Evolutionary conservation across 2,329 filamentous ascomycete genomes (phyloP).

Genomic region (Penicillium psychrosexuale): DNA sequence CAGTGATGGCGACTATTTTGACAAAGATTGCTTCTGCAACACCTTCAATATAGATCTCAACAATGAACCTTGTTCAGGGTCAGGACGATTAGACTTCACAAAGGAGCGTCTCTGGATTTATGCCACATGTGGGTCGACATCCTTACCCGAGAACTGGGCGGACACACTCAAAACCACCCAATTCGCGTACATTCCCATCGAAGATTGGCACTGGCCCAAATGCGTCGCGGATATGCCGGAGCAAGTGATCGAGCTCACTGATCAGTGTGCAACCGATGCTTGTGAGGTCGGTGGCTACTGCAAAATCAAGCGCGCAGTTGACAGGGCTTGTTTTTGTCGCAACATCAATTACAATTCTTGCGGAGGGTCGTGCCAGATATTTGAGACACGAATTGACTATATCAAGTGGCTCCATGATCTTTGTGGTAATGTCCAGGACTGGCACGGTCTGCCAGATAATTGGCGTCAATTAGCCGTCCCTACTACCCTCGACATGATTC

Average conservation of each 20-base stretch:
- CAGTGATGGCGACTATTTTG: neutral
- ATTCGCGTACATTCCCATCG: neutral
- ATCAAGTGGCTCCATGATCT: neutral
- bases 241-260: neutral
- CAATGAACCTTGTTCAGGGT: neutral
- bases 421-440: neutral
- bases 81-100: neutral
- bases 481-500: neutral
- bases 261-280: constrained; percentile 1
- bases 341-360: neutral
- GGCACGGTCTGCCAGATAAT: neutral
- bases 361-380: neutral
- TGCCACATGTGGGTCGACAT: neutral
- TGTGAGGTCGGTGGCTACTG: neutral
- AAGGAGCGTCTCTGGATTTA: neutral
- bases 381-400: neutral
- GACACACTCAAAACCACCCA: neutral
- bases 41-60: neutral
- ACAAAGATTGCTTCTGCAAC: neutral
- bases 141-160: neutral
- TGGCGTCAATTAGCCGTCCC: neutral
- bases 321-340: neutral
- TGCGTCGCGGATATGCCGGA: neutral
- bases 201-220: neutral
- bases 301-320: neutral